Evolutionary conservation across 2,329 filamentous ascomycete species (phyloP), one percentile per base, ranked within the genome.

Genomic region (Alternaria viburni): DNA sequence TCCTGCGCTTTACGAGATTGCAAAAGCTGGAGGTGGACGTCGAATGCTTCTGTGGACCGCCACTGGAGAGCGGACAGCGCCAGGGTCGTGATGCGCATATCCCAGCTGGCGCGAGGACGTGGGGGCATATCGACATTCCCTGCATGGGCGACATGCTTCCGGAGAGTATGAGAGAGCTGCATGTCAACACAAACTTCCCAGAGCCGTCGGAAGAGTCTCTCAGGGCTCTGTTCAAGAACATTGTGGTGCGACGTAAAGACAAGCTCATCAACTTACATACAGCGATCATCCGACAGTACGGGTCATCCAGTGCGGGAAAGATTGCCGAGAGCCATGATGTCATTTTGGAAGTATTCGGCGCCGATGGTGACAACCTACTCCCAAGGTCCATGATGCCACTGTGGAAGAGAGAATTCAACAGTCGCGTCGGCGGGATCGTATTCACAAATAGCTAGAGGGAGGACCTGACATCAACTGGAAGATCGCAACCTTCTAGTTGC

Each of bases 71-170:
- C 45, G 77, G 76, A 1, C 77, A 79, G 45, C 67, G 68, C 8
- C 68, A 64, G 4, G 77, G 77, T 13, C 36, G 62, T 12, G 54
- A 73, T 15, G 47, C 66, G 9, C 55, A 54, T 9, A 17, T 70
- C 1, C 76, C 76, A 1, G 49, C 64, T 4, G 74, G 72, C 3
- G 70, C 68, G 4, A 57, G 2, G 17, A 62, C 69, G 2, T 79
- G 77, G 77, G 57, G 64, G 3, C 59, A 74, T 23, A 46, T 66
- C 30, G 77, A 79, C 25, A 79, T 79, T 5, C 77, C 76, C 1
- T 79, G 77, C 43, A 68, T 79, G 57, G 77, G 74, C 1, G 72
- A 73, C 43, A 79, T 79, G 77, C 65, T 79, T 6, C 75, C 76
- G 4, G 45, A 58, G 1, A 73, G 67, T 47, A 72, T 79, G 30